Evolutionary conservation across 495 filamentous ascomycete species (phyloP), one percentile per base, ranked within the genome.

Genomic region (Neurospora terricola): DNA sequence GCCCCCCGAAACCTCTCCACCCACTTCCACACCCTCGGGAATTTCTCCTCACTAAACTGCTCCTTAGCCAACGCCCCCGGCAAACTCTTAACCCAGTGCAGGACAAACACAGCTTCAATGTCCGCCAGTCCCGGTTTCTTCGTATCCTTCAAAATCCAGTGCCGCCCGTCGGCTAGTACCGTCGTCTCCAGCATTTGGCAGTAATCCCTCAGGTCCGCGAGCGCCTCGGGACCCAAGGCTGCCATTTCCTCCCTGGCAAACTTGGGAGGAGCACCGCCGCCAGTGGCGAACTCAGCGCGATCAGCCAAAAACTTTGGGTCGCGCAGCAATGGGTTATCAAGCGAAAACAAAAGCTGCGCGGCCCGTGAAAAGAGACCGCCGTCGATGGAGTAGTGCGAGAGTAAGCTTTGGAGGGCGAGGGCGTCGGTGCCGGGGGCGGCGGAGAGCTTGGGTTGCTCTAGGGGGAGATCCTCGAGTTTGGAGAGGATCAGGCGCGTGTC

Each of bases 401-500:
- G 74, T 37, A 78, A 79, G 70, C 38, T 77, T 71, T 72, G 73
- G 36, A 75, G 66, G 69, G 69, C 73, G 18, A 66, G 43, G 30
- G 74, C 69, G 34, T 78, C 77, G 9, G 75, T 70, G 36, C 43
- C 69, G 40, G 66, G 30, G 43, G 70, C 34, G 23, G 73, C 54
- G 30, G 74, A 73, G 54, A 77, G 73, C 16, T 70, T 69, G 18
- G 73, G 66, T 38, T 38, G n/a, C 38, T 62, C 6, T 34, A 34
- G 23, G 69, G 54, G 59, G 38, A 37, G 70, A 2, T 78, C 72
- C 76, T 91, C 88, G 10, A 92, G 86, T 73, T 87, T 87, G 1
- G 73, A 74, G 30, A 92, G 74, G 70, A 92, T 91, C 27, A 91
- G 83, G 23, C 85, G 84, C 5, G 87, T 87, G 79, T 90, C 88